Base-by-base conservation (phyloP, 2,329 filamentous ascomycete species). In the Fusarium anguioides region DNA sequence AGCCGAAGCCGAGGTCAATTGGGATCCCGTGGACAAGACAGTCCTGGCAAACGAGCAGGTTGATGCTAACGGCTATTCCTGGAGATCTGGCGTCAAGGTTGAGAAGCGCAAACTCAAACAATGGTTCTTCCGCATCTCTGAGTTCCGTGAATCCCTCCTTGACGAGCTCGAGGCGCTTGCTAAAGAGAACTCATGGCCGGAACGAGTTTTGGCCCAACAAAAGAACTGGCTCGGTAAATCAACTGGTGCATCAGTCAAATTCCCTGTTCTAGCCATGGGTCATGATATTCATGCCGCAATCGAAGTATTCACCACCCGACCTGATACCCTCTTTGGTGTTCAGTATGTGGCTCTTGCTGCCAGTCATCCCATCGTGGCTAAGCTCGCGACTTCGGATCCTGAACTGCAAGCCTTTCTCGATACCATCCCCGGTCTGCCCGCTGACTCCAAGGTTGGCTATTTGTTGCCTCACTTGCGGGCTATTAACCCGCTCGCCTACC, bases 21-120 rank as follows among this genome's bases (percentile, higher is more conserved):
- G 92, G 80, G 94, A 97, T 70, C 94, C 94, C 2, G 86, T 97
- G 26, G 94, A 97, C 75, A 90, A 91, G 75, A 97, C 94, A 0
- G 94, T 97, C 17, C 82, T 97, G 60, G 94, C 94, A 12, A 97
- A 97, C 75, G 94, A 97, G 78, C 94, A 97, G 79, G 93, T 97
- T n/a, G 92, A 96, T 75, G 85, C 91, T 47, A 90, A 93, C 74
- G 94, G 94, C 29, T 87, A 83, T 71, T 97, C 93, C 3, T 97
- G 94, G 94, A 87, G 93, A 56, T 96, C 92, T 2, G 93, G 93
- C 11, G 93, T 92, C 47, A 89, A 91, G 75, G 93, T 96, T 18
- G 91, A 96, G 78, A 91, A 94, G 79, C 83, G 87, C 60, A 87
- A 87, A 69, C 82, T 96, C 45, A 93, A 91, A 78, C 94, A 97